Percentiles rank a stretch among this genome's conserved stretches.
Conservation (phyloP, 805 yeast genomes). For the Isabelozyma rhagii region DNA sequence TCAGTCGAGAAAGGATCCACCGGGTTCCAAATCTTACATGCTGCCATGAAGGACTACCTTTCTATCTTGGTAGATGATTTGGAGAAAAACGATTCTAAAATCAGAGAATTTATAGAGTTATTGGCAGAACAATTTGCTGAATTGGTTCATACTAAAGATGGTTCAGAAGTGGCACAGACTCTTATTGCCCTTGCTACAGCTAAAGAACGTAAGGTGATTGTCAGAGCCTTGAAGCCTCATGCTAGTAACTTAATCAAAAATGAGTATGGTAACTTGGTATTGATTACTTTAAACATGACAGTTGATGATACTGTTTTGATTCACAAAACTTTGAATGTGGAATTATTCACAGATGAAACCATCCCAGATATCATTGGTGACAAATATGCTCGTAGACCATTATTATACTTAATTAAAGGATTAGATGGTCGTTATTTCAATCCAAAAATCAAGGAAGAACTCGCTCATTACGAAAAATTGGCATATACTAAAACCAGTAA, state of each 20-base stretch:
- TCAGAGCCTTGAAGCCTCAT: constrained; percentile 72
- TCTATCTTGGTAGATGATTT: constrained; percentile 60
- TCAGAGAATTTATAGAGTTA: constrained; percentile 77
- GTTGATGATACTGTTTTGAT: constrained; percentile 92
- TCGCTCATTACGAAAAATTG: constrained; percentile 57
- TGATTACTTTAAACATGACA: constrained; percentile 73
- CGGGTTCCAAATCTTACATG: constrained; percentile 93
- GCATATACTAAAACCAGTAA: constrained; percentile 67
- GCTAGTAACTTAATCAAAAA: constrained; percentile 73
- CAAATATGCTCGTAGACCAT: constrained; percentile 85
- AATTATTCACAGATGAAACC: constrained; percentile 45
- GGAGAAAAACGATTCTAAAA: constrained; percentile 49
- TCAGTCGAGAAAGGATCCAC: constrained; percentile 94
- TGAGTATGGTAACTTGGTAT: constrained; percentile 81
- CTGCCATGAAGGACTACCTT: constrained; percentile 89
- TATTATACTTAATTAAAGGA: constrained; percentile 75
- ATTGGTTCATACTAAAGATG: constrained; percentile 92
- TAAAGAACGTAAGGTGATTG: constrained; percentile 81
- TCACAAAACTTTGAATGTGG: constrained; percentile 66
- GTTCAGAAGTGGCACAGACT: constrained; percentile 84
- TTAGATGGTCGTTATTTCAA: constrained; percentile 79
- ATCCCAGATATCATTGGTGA: constrained; percentile 58
- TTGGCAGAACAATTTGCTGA: constrained; percentile 89
- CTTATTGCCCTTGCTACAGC: constrained; percentile 82
- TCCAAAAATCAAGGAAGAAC: constrained; percentile 59